These are phyloP conservation scores for Penicillium olsonii DNA, from an alignment of 2,329 filamentous ascomycete genomes.

Conservation along the genomic window DNA sequence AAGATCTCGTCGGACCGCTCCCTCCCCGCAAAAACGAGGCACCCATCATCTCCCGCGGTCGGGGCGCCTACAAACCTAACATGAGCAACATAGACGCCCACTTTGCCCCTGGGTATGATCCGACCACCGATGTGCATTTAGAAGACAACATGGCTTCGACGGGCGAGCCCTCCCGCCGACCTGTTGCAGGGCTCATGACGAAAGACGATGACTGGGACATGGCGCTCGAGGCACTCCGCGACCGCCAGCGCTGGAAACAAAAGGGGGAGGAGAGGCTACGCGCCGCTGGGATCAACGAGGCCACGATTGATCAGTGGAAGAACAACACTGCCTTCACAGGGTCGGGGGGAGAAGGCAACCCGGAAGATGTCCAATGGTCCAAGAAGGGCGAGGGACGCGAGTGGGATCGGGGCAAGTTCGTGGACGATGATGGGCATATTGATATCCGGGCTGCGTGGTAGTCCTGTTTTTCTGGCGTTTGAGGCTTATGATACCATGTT, in stretches of 20 bases:
- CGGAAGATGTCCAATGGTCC: conserved; percentile 72
- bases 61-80: conserved; percentile 63
- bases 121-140: conserved; percentile 45
- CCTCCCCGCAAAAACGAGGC: conserved; percentile 54
- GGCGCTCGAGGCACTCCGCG: conserved; percentile 73
- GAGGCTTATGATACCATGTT: conserved; percentile 8
- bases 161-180: conserved; percentile 54
- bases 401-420: conserved; percentile 57
- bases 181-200: conserved; percentile 45
- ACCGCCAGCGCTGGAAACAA: conserved; percentile 75
- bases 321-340: conserved; percentile 60
- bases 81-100: conserved; percentile 74
- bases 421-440: conserved; percentile 57
- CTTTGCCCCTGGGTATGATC: conserved; percentile 69
- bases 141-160: conserved; percentile 52
- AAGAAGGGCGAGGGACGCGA: conserved; percentile 66
- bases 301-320: conserved; percentile 72
- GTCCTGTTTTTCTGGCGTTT: conserved; percentile 10
- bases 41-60: conserved; percentile 62
- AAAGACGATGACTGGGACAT: conserved; percentile 74
- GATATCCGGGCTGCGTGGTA: conserved; percentile 54
- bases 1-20: conserved; percentile 73
- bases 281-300: conserved; percentile 75
- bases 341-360: conserved; percentile 54
- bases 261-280: conserved; percentile 75